Base-by-base conservation (phyloP, 1,139 yeast genomes). In the Suhomyces atakaporum region DNA sequence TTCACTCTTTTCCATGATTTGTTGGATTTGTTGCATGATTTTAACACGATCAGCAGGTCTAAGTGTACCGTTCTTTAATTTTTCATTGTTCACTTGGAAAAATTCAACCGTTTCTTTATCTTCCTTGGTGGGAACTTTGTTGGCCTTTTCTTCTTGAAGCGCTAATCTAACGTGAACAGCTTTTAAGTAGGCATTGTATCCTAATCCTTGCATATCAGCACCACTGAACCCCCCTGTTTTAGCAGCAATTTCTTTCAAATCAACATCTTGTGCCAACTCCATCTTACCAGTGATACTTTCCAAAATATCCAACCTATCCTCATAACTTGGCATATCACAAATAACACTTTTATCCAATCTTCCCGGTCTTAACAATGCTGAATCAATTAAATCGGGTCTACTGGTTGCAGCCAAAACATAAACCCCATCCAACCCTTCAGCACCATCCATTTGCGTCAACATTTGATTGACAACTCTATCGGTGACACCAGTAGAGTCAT, bases 381-480 rank as follows among this genome's bases (percentile, higher is more conserved):
- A 83, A 60, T 92, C 99, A 49, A 94, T 90, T 51, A 92, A 72
- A 55, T 92, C 97, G 0, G 97, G 97, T 50, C 98, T 73, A 51
- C 92, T 81, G 0, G 98, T 94, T 1, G 98, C 98, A 0, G 97
- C 98, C 21, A 92, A 69, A 1, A 94, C 96, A 54, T 92, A 92
- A 3, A 94, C 98, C 1, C 97, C 97, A 53, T 90, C 97, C 24
- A 90, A 68, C 0, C 97, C 97, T 60, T 92, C 98, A 1, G 97
- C 97, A 65, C 99, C 99, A 62, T 92, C 99, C 96, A 92, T 89
- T 58, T 94, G 97, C 0, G 98, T 92, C 53, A 92, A 76, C 81
- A 92, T 79, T 58, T 92, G 98, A 61, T 94, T 94, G 26, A 92
- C 98, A 27, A 92, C 97, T 53, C 98, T 76, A 58, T 92, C 98